These are phyloP conservation scores for Pseudogymnoascus pannorum DNA, from an alignment of 2,329 filamentous ascomycete species.

Conservation along the genomic window DNA sequence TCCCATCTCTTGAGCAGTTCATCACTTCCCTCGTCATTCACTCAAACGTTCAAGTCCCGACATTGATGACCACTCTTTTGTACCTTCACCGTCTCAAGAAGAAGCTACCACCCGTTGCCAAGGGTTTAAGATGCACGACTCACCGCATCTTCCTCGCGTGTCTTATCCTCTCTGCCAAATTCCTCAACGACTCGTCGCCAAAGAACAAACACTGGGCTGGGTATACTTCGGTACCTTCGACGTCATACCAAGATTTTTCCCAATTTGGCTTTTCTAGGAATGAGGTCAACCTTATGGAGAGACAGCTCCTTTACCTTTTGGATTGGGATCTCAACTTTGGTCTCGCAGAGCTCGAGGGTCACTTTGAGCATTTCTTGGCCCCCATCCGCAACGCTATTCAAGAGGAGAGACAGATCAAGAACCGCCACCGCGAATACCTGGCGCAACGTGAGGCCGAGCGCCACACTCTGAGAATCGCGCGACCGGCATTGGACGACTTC, in stretches of 20 bases:
- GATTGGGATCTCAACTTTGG: conserved; percentile 90
- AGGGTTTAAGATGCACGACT: conserved; percentile 91
- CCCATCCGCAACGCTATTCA: conserved; percentile 62
- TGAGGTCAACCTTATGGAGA: conserved; percentile 99
- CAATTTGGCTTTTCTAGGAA: conserved; percentile 87
- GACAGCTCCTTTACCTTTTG: conserved; percentile 88
- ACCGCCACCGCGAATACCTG: conserved; percentile 20
- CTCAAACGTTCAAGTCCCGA: conserved; percentile 95
- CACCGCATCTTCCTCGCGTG: conserved; percentile 95
- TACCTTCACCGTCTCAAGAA: conserved; percentile 81
- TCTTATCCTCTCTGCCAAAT: conserved; percentile 85
- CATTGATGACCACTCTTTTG: conserved; percentile 92
- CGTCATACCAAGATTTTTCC: conserved; percentile 41
- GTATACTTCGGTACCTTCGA: conserved; percentile 72
- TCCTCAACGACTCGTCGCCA: conserved; percentile 94
- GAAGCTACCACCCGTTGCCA: conserved; percentile 85
- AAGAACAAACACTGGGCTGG: conserved; percentile 99
- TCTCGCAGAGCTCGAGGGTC: conserved; percentile 76
- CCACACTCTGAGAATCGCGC: conserved; percentile 19
- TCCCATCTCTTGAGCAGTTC: conserved; percentile 83
- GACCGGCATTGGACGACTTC: conserved; percentile 11
- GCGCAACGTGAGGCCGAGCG: conserved; percentile 16
- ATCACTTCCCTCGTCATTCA: conserved; percentile 85
- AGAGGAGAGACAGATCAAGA: conserved; percentile 20
- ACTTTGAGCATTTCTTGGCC: conserved; percentile 81